A percentile compares a stretch with the other conserved stretches of the same genome.
Conservation (phyloP, 2,329 filamentous ascomycete species). For the Thermothelomyces thermophilus region DNA sequence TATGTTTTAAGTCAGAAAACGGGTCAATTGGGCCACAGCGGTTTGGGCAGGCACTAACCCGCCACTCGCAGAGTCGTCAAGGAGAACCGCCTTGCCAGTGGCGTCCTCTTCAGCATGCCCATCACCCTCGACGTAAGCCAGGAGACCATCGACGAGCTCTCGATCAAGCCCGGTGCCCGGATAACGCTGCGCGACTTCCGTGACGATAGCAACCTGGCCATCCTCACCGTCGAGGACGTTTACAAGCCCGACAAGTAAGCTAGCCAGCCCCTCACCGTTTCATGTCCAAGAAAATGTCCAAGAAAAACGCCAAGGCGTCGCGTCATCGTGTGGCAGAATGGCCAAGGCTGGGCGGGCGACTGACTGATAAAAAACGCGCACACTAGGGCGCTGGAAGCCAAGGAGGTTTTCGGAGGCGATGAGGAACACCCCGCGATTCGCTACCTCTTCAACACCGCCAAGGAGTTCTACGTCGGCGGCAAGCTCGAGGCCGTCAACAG, state of each 20-base stretch:
- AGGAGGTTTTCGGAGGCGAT: constrained; percentile 87
- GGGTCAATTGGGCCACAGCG: constrained; percentile 1
- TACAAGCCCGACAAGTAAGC: constrained; percentile 92
- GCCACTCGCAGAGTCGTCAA: constrained; percentile 64
- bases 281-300: neutral
- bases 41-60: constrained; percentile 25
- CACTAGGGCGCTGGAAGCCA: constrained; percentile 73
- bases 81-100: constrained; percentile 78
- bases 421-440: constrained; percentile 89
- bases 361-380: constrained; percentile 28
- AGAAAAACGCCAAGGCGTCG: constrained; percentile 20
- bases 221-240: constrained; percentile 90
- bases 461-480: constrained; percentile 90
- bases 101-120: constrained; percentile 91
- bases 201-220: constrained; percentile 92
- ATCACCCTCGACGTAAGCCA: constrained; percentile 85
- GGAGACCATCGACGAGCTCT: constrained; percentile 64
- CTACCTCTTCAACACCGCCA: constrained; percentile 73
- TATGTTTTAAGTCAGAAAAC: constrained; percentile 37
- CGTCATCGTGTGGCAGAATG: constrained; percentile 23
- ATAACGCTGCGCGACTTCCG: constrained; percentile 90
- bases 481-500: constrained; percentile 94
- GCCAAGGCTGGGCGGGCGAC: constrained; percentile 10
- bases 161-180: constrained; percentile 72
- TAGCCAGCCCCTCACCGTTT: constrained; percentile 3